A percentile compares a stretch with the other conserved stretches of the same genome.
phyloP scores from a whole-genome alignment of 345 rosid genomes.

The Heritiera littoralis region DNA sequence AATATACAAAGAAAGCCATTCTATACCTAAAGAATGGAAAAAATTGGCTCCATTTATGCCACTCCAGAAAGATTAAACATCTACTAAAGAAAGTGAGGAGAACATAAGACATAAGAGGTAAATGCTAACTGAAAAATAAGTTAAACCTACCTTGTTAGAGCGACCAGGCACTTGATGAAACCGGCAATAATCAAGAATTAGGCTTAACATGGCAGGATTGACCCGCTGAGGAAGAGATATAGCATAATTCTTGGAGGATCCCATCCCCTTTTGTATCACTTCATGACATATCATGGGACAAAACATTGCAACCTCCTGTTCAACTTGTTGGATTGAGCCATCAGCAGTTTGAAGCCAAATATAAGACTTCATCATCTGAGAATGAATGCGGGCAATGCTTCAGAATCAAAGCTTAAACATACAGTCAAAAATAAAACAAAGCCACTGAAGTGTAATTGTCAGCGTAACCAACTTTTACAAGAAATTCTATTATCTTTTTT shows the following conservation, averaged over 20 bases:
- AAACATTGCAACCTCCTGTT: slow-evolving; percentile 90
- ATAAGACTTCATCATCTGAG: slow-evolving; percentile 68
- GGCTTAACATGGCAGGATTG: slow-evolving; percentile 70
- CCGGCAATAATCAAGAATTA: slow-evolving; percentile 81
- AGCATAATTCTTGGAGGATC: slow-evolving; percentile 78
- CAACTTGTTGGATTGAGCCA: slow-evolving; percentile 88
- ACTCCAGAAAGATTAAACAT: background rate
- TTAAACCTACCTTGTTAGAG: slow-evolving; percentile 85
- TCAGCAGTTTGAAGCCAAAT: slow-evolving; percentile 90
- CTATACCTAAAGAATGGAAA: slow-evolving; percentile 10
- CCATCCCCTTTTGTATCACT: slow-evolving; percentile 71
- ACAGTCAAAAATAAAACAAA: slow-evolving; percentile 13
- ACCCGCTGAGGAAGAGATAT: slow-evolving; percentile 86
- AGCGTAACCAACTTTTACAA: background rate
- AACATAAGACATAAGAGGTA: slow-evolving; percentile 14
- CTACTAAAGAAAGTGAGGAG: slow-evolving; percentile 1
- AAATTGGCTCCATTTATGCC: slow-evolving; percentile 11
- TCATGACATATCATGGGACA: slow-evolving; percentile 90
- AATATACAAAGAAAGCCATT: background rate
- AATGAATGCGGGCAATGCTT: slow-evolving; percentile 15
- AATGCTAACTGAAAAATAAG: slow-evolving; percentile 9
- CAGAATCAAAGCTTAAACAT: slow-evolving; percentile 18
- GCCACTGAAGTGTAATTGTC: background rate
- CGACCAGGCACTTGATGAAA: slow-evolving; percentile 83
- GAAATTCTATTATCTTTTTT: background rate